These are phyloP conservation scores for Penicillium sp. DNA, from an alignment of 2,329 filamentous ascomycete species.

Conservation along the genomic window DNA sequence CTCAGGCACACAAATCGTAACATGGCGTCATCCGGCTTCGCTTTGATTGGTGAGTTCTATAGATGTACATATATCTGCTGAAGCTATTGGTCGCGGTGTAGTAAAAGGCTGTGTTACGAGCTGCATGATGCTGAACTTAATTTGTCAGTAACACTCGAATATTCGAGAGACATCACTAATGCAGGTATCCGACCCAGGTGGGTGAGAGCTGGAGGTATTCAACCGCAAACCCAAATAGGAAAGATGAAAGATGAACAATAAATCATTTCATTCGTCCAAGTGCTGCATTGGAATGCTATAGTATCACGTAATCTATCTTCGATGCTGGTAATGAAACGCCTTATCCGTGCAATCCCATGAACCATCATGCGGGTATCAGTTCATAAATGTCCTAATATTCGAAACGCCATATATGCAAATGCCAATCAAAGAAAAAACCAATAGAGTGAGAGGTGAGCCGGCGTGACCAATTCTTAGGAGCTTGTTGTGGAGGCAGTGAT, in stretches of 20 bases:
- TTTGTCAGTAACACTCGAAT: neutral
- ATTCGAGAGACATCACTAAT: neutral
- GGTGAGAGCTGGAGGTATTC: neutral
- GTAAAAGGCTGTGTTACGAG: neutral
- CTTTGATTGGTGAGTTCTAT: conserved; percentile 17
- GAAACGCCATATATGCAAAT: neutral
- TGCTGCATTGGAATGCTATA: neutral
- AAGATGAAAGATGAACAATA: neutral
- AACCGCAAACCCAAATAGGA: neutral
- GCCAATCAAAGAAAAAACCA: neutral
- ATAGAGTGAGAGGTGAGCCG: neutral
- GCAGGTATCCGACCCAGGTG: neutral
- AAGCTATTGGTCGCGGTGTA: neutral
- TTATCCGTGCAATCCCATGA: neutral
- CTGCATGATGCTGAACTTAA: neutral
- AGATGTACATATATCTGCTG: neutral
- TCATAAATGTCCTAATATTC: neutral
- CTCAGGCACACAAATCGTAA: conserved; percentile 10
- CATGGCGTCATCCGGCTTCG: conserved; percentile 20
- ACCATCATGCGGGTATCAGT: conserved; percentile 9
- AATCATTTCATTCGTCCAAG: neutral
- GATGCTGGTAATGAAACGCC: conserved; percentile 1
- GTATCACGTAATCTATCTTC: conserved; percentile 1
- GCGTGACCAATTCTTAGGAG: neutral
- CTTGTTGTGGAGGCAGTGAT: neutral